Conservation (phyloP, 768 basidiomycete genomes). For the Phylloporus arenicola region DNA sequence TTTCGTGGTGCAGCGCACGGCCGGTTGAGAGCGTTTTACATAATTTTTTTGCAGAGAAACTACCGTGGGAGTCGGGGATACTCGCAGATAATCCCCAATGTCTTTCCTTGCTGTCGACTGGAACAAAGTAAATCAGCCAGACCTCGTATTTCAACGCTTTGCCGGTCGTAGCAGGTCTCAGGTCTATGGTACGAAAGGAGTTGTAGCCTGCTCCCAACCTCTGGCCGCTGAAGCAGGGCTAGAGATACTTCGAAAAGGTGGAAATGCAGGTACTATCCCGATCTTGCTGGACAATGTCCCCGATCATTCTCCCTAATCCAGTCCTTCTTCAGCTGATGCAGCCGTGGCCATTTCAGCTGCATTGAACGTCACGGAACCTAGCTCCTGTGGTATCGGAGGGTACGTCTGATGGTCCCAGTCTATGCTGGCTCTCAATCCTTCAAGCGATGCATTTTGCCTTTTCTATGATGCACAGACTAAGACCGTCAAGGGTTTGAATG, state of each 20-base stretch:
- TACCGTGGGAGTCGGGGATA: too few species aligned
- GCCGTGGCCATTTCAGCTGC: conserved; percentile 93
- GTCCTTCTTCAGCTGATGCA: conserved; percentile 64
- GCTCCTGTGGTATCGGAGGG: conserved; percentile 91
- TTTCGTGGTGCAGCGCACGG: too few species aligned
- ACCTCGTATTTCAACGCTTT: conserved; percentile 63
- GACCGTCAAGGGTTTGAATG: conserved; percentile 84
- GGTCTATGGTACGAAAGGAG: conserved; percentile 80
- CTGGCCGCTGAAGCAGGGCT: conserved; percentile 87
- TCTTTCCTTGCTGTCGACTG: conserved; percentile 42
- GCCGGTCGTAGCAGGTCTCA: conserved; percentile 81
- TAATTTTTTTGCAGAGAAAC: too few species aligned
- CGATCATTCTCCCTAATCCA: background rate
- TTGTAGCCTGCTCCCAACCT: conserved; percentile 88
- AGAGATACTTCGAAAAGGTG: conserved; percentile 87
- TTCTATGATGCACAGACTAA: conserved; percentile 85
- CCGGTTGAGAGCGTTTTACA: too few species aligned
- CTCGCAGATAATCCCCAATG: conserved; percentile 12
- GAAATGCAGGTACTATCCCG: conserved; percentile 76
- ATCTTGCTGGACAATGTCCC: background rate
- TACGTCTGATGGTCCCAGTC: conserved; percentile 27
- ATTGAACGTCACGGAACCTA: conserved; percentile 86
- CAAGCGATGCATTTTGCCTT: conserved; percentile 85
- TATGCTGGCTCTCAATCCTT: conserved; percentile 9
- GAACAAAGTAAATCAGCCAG: conserved; percentile 61